Evolutionary conservation across 129 eudicot genomes (phyloP).

Genomic region (Flaveria robusta): DNA sequence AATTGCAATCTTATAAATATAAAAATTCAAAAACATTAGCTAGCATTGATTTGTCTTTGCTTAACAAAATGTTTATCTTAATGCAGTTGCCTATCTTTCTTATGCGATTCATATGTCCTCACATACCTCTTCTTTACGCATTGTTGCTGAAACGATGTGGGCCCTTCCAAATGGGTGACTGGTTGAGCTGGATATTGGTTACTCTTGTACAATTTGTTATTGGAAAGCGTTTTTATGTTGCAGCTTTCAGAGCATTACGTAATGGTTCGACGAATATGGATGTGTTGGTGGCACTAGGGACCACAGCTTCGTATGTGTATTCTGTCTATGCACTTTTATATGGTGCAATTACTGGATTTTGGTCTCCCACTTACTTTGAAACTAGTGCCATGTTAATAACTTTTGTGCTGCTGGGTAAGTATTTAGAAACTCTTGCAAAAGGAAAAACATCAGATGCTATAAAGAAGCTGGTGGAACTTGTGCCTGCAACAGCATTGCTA

Average conservation of each 20-base stretch:
- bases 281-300: conserved; percentile 95
- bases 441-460: conserved; percentile 98
- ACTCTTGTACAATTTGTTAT: conserved; percentile 81
- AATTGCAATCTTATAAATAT: neutral
- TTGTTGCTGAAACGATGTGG: conserved; percentile 85
- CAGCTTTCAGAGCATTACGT: conserved; percentile 93
- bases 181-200: conserved; percentile 91
- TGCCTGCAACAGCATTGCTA: conserved; percentile 88
- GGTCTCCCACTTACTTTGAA: conserved; percentile 97
- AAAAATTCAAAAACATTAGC: neutral
- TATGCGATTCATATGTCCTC: conserved; percentile 90
- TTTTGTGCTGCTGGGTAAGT: conserved; percentile 87
- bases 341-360: conserved; percentile 89
- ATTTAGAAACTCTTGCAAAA: conserved; percentile 89
- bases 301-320: conserved; percentile 88
- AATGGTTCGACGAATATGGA: conserved; percentile 98
- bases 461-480: conserved; percentile 87
- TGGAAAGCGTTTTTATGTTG: conserved; percentile 93
- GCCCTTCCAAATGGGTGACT: conserved; percentile 92
- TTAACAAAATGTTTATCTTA: conserved; percentile 13
- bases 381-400: conserved; percentile 98
- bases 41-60: conserved; percentile 2
- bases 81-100: conserved; percentile 82
- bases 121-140: conserved; percentile 77
- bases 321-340: conserved; percentile 88